Evolutionary conservation across 2,329 filamentous ascomycete genomes (phyloP).

Genomic region (Arthrinium phaeospermum): DNA sequence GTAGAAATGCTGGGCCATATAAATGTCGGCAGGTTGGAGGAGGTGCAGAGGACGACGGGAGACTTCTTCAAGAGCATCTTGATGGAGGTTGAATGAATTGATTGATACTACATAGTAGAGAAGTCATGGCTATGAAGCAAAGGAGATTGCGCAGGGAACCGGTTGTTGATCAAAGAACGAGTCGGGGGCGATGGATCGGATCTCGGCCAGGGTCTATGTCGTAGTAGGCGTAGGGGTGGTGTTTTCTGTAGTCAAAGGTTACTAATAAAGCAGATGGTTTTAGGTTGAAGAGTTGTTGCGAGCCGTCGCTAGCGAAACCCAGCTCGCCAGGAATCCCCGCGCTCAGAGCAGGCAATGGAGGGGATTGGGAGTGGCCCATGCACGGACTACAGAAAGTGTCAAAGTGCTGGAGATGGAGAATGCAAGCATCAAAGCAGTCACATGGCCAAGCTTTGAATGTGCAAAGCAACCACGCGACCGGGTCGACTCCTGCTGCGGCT

Average conservation of each 20-base stretch:
- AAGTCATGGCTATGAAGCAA: slow-evolving; percentile 26
- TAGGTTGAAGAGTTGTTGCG: slow-evolving; percentile 4
- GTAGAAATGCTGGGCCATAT: slow-evolving; percentile 30
- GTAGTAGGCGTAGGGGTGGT: background rate
- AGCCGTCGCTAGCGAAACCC: background rate
- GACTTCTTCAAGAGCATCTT: slow-evolving; percentile 39
- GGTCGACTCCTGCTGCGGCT: background rate
- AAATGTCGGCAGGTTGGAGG: slow-evolving; percentile 28
- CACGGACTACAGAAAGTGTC: background rate
- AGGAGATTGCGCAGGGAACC: background rate
- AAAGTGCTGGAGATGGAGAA: background rate
- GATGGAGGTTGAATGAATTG: slow-evolving; percentile 26
- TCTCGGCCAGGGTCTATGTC: slow-evolving; percentile 1
- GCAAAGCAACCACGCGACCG: background rate
- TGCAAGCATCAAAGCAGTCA: background rate
- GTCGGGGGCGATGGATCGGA: background rate
- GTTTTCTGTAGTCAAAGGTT: background rate
- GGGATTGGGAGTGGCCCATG: slow-evolving; percentile 14
- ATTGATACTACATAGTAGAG: slow-evolving; percentile 27
- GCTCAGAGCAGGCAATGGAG: background rate
- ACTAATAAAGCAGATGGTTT: background rate
- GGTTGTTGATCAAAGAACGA: background rate
- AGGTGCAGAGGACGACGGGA: slow-evolving; percentile 35
- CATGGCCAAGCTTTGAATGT: background rate
- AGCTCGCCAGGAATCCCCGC: slow-evolving; percentile 1